Base-by-base conservation (phyloP, 1,284 basidiomycete species). In the Puccinia novopanici region DNA sequence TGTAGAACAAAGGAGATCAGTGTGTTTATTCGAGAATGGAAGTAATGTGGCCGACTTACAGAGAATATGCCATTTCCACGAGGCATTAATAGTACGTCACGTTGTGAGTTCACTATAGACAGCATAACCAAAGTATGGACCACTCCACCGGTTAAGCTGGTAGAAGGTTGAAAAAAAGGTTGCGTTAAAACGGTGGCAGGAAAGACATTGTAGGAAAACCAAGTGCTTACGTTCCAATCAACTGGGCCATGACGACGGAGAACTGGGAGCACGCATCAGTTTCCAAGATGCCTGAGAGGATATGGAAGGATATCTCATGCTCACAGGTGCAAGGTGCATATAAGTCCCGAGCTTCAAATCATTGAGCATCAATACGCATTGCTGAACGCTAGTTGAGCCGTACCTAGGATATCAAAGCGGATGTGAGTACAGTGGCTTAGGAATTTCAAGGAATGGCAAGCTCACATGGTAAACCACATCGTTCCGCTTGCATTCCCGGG, bases 1-100 rank as follows among this genome's bases (percentile, higher is more conserved):
- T 52, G 3, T 61, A 22, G 3, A 34, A 55, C n/a, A 54, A 40
- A 34, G 27, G 8, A 61, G 54, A 70, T 67, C 61, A 45, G 50
- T 48, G 59, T 40, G 27, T 9, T 27, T 6, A 52, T 17, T n/a
- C 40, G 30, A 22, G 15, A 73, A 10, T 55, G 37, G 54, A 37
- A 45, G 15, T 12, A 40, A 73, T 3, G 19, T 12, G 10, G 4
- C 13, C 12, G 57, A 10, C 70, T 57, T 40, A 80, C 77, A 52
- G 70, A 37, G 37, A 80, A 80, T 42, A 80, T 70, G n/a, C 77
- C 77, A 45, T 80, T 80, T 52, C 77, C 77, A 73, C 52, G 50
- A 8, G 77, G 77, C 50, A 73, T 37, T 22, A 80, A 45, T 22
- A 80, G 30, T 6, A 73, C 70, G 22, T 80, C 77, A 19, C 77